These are phyloP conservation scores for Phlyctochytrium bullatum DNA, from an alignment of 192 early-diverging fungal genomes.

Conservation along the genomic window DNA sequence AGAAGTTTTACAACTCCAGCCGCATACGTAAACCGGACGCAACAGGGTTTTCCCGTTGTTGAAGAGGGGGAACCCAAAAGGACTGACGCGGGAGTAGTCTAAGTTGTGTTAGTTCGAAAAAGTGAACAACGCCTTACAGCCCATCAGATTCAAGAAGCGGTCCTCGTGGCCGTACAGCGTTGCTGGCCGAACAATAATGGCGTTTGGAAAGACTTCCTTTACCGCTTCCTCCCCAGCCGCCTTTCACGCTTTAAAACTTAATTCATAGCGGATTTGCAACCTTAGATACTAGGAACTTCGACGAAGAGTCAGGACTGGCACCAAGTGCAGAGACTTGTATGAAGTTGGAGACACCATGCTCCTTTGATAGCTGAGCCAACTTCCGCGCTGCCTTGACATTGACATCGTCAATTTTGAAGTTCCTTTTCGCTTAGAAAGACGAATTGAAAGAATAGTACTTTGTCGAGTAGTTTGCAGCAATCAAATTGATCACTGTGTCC, in stretches of 20 bases:
- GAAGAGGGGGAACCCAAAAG: constrained; percentile 53
- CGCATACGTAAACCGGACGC: constrained; percentile 64
- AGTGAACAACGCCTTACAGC: constrained; percentile 49
- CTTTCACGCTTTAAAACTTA: constrained; percentile 39
- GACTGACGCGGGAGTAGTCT: constrained; percentile 32
- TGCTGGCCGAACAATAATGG: constrained; percentile 89
- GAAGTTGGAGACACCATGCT: constrained; percentile 78
- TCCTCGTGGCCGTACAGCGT: constrained; percentile 91
- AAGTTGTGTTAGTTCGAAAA: not conserved
- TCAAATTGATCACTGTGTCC: constrained; percentile 92
- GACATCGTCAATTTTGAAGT: constrained; percentile 83
- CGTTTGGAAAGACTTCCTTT: constrained; percentile 83
- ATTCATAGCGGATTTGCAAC: constrained; percentile 37
- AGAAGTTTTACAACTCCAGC: too few species aligned
- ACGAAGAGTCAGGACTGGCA: constrained; percentile 71
- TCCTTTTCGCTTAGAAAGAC: constrained; percentile 57
- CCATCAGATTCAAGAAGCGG: constrained; percentile 87
- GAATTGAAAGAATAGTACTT: constrained; percentile 48
- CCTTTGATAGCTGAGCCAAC: constrained; percentile 75
- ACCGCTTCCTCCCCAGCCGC: constrained; percentile 89
- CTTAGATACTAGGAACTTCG: constrained; percentile 82
- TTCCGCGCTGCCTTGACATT: constrained; percentile 80
- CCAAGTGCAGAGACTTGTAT: constrained; percentile 89
- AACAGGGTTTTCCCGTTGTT: constrained; percentile 68
- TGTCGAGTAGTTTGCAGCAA: constrained; percentile 88